Conservation (phyloP, 176 grass and related monocot species). For the Triticum turgidum region DNA sequence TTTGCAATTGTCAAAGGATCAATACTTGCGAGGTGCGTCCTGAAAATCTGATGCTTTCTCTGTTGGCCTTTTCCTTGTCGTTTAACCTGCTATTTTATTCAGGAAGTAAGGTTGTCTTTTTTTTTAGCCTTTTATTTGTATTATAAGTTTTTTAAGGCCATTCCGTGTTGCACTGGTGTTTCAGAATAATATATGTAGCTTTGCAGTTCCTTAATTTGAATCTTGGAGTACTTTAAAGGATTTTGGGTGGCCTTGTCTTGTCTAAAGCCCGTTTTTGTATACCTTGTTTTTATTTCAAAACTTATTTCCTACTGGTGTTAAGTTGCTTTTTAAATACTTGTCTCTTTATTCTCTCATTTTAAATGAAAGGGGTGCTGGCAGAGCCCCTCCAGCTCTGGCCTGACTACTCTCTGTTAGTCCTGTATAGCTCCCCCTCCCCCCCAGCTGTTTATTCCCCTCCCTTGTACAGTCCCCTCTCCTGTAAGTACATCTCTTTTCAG, state of each 20-base stretch:
- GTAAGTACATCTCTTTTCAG: background rate
- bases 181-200: background rate
- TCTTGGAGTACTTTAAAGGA: slow-evolving; percentile 12
- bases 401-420: background rate
- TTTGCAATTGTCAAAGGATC: slow-evolving; percentile 75
- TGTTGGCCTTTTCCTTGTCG: slow-evolving; percentile 1
- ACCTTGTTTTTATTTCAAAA: background rate
- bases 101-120: slow-evolving; percentile 3
- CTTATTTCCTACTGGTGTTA: background rate
- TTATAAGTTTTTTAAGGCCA: slow-evolving; percentile 6
- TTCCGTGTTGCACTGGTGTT: background rate
- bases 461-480: background rate
- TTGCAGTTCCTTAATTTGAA: slow-evolving; percentile 11
- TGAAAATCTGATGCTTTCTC: slow-evolving; percentile 35
- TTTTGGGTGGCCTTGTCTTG: slow-evolving; percentile 9
- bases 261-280: background rate
- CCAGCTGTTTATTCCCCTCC: too few relatives aligned
- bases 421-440: too few relatives aligned
- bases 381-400: background rate
- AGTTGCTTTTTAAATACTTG: background rate
- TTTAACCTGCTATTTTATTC: slow-evolving; percentile 20
- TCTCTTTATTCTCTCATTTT: background rate
- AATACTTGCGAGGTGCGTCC: slow-evolving; percentile 74
- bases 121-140: background rate
- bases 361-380: background rate